Evolutionary conservation across 2,329 filamentous ascomycete genomes (phyloP).

Genomic region (Penicillium sp.): DNA sequence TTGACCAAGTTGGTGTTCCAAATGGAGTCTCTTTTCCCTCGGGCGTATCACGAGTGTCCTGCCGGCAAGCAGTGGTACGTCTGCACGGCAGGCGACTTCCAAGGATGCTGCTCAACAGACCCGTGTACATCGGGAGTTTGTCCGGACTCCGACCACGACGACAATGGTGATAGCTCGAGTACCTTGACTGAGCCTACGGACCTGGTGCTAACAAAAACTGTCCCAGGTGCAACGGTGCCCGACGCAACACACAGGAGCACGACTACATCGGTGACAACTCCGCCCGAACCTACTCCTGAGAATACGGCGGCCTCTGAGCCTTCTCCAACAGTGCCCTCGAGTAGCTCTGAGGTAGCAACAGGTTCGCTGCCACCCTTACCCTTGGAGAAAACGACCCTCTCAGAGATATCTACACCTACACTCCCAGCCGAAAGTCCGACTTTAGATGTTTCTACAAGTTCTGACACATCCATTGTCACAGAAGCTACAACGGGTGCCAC

Average conservation of each 20-base stretch:
- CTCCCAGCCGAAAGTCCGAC: not conserved
- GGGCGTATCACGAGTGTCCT: constrained; percentile 17
- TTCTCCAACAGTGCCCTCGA: not conserved
- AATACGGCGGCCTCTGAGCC: not conserved
- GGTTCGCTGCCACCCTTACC: not conserved
- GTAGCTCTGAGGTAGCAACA: not conserved
- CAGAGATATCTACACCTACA: constrained; percentile 2
- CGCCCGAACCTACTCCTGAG: not conserved
- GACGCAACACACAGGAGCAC: not conserved
- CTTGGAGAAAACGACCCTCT: not conserved
- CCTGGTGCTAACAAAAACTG: not conserved
- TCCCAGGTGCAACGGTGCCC: not conserved
- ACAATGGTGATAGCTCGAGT: not conserved
- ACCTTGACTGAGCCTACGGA: not conserved
- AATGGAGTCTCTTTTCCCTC: constrained; percentile 9
- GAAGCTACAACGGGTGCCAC: not conserved
- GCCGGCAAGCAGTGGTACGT: constrained; percentile 26
- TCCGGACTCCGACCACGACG: constrained; percentile 18
- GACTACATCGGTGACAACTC: constrained; percentile 5
- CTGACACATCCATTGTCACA: not conserved
- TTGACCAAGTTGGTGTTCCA: not conserved
- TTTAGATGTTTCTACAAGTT: not conserved
- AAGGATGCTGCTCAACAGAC: constrained; percentile 34
- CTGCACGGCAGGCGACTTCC: constrained; percentile 24
- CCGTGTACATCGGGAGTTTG: constrained; percentile 32